phyloP scores from a whole-genome alignment of 2,329 filamentous ascomycete genomes.

The Aspergillus sp. region DNA sequence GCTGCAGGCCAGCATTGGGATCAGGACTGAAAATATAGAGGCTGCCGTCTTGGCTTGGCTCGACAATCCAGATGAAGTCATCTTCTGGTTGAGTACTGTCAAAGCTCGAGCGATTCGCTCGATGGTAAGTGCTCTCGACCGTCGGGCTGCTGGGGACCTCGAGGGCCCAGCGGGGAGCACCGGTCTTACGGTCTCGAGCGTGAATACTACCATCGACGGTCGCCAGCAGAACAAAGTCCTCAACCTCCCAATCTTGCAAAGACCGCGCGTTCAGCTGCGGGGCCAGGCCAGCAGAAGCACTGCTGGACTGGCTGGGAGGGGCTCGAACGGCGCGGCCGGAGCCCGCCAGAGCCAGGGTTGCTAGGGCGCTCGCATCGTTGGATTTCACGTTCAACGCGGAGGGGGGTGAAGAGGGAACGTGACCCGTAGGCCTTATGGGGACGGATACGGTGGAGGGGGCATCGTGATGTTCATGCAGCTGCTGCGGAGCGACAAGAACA shows the following conservation, averaged over 20 bases:
- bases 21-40: constrained; percentile 83
- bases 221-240: constrained; percentile 99
- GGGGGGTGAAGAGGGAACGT: constrained; percentile 21
- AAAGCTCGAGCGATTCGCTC: constrained; percentile 65
- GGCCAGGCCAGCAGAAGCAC: constrained; percentile 64
- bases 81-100: constrained; percentile 64
- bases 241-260: constrained; percentile 98
- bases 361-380: constrained; percentile 86
- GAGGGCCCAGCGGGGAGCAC: constrained; percentile 80
- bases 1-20: constrained; percentile 47
- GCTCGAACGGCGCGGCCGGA: constrained; percentile 80
- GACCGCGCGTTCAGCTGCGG: constrained; percentile 93
- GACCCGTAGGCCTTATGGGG: constrained; percentile 24
- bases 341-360: constrained; percentile 92
- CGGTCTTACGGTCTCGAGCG: constrained; percentile 84
- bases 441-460: constrained; percentile 29
- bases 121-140: constrained; percentile 84
- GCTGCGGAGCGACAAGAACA: constrained; percentile 65
- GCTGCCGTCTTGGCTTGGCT: constrained; percentile 81
- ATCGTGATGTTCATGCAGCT: constrained; percentile 47
- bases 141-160: constrained; percentile 76
- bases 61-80: constrained; percentile 92
- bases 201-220: constrained; percentile 98
- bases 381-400: constrained; percentile 37
- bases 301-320: constrained; percentile 73